These are phyloP conservation scores for Puccinia hordei DNA, from an alignment of 1,284 basidiomycete species.

Conservation along the genomic window DNA sequence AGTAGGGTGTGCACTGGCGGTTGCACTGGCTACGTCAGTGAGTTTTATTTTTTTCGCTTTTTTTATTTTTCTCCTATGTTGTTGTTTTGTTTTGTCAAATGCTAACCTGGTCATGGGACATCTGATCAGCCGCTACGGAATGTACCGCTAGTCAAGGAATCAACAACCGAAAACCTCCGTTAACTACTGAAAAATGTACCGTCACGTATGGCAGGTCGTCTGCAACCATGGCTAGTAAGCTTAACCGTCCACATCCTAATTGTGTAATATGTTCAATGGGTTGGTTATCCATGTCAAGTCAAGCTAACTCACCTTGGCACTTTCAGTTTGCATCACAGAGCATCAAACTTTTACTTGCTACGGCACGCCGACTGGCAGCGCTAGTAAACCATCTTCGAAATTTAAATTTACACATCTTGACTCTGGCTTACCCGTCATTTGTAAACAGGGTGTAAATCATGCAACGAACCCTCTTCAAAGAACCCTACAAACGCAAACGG, in stretches of 20 bases:
- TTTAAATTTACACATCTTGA: neutral
- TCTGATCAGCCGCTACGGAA: neutral
- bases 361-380: neutral
- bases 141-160: neutral
- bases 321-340: neutral
- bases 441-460: conserved; percentile 2
- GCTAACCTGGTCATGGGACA: neutral
- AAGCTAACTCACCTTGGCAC: neutral
- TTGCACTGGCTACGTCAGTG: conserved; percentile 14
- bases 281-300: neutral
- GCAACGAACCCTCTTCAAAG: neutral
- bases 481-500: neutral
- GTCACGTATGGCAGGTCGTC: neutral
- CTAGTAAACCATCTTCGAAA: neutral
- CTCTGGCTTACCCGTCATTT: neutral
- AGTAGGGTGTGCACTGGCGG: neutral
- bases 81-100: neutral
- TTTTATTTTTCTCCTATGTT: no score
- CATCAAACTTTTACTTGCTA: conserved; percentile 4
- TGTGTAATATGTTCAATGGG: neutral
- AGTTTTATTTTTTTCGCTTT: no score
- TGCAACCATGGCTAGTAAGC: neutral
- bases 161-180: neutral
- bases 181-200: conserved; percentile 18
- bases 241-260: neutral